Conservation (phyloP, 2,329 filamentous ascomycete species). For the Aspergillus amoenus region DNA sequence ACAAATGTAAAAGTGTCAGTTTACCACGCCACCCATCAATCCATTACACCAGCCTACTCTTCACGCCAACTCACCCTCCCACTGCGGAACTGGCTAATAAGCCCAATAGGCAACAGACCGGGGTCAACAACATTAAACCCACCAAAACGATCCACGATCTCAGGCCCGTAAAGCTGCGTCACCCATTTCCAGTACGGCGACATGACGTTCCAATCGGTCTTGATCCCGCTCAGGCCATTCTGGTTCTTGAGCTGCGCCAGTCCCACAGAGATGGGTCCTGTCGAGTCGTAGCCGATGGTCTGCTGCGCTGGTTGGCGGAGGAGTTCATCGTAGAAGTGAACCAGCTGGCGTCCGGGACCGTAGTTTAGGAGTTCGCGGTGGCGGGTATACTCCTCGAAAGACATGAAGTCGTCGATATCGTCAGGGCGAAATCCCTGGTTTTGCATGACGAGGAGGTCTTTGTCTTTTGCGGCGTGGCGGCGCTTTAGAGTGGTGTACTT, state of each 20-base stretch:
- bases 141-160: conserved; percentile 13
- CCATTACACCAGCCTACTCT: neutral
- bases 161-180: conserved; percentile 12
- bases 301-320: conserved; percentile 7
- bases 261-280: neutral
- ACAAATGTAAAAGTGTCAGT: too few species aligned
- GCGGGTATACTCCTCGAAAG: conserved; percentile 13
- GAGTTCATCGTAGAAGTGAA: conserved; percentile 7
- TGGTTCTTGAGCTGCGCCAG: neutral
- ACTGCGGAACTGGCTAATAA: conserved; percentile 15
- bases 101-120: conserved; percentile 14
- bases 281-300: conserved; percentile 1
- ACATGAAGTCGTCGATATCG: conserved; percentile 8
- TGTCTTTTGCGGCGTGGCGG: neutral
- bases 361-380: conserved; percentile 11
- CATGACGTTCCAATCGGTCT: neutral
- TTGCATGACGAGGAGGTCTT: neutral
- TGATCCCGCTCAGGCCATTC: conserved; percentile 2
- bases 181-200: conserved; percentile 14
- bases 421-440: neutral
- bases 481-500: neutral
- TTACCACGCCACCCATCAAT: too few species aligned
- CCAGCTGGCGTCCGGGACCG: neutral
- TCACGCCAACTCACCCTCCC: conserved; percentile 11
- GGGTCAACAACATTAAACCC: conserved; percentile 16